Base-by-base conservation (phyloP, 169 alveolate species). In the Hepatocystis sp. region DNA sequence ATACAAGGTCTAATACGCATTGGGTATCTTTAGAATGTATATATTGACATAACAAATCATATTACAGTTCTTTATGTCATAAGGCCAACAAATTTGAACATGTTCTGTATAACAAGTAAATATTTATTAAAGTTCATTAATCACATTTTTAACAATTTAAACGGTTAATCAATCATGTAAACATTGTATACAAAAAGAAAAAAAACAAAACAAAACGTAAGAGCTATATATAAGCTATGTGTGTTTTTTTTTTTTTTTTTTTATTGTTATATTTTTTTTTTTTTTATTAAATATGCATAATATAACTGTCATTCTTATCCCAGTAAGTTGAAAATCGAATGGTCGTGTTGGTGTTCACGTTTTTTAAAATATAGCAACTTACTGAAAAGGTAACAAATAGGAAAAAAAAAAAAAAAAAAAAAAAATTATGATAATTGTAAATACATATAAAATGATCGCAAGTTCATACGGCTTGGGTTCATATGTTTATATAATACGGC, bases 331-430 rank as follows among this genome's bases (percentile, higher is more conserved):
- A 76, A 32, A 42, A 76, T 52, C 32, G 67, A 15, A 76, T 30
- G 28, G 88, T 30, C n/a, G 88, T 63, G 44, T 76, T 76, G 8
- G 61, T 60, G 25, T 49, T 56, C 46, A 65, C 17, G 15, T 51
- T 76, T 39, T 76, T 76, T 47, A 76, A 76, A 76, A 76, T 76
- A 36, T 76, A 76, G 32, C 88, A 76, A 58, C 76, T 76, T 76
- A 76, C 88, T 76, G 63, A 56, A 76, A 36, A 46, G 40, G 61
- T 10, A 19, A 44, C 4, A n/a, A n/a, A n/a, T n/a, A n/a, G n/a
- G n/a, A n/a, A n/a, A n/a, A n/a, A n/a, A n/a, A n/a, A n/a, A n/a
- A n/a, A 21, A 36, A 53, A 39, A 10, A 23, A 39, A 5, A 21
- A 30, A 2, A 67, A 10, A 44, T 30, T 30, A 23, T 36, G 44